Evolutionary conservation across 345 rosid genomes (phyloP).

Genomic region (Lumnitzera littorea): DNA sequence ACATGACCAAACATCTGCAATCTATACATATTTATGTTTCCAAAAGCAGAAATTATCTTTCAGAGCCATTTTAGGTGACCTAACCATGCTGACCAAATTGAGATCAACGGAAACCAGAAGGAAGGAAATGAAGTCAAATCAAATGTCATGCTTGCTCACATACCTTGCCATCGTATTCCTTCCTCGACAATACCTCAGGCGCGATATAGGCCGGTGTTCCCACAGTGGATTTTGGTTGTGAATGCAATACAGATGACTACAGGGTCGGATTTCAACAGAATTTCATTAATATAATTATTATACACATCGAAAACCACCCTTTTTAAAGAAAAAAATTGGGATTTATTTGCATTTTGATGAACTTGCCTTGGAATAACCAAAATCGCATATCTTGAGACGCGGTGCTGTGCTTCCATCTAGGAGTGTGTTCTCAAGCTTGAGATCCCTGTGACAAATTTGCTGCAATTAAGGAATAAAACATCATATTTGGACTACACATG

Average conservation of each 20-base stretch:
- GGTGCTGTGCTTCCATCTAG: constrained; percentile 7
- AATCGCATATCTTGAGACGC: constrained; percentile 5
- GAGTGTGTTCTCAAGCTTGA: constrained; percentile 8
- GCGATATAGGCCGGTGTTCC: constrained; percentile 12
- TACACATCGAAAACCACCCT: not conserved
- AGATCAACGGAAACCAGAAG: too few relatives aligned
- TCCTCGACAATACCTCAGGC: constrained; percentile 6
- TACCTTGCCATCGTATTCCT: constrained; percentile 12
- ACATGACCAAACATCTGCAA: constrained; percentile 13
- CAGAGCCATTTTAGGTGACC: too few relatives aligned
- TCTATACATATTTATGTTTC: not conserved
- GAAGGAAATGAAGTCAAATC: too few relatives aligned
- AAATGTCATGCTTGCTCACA: not conserved
- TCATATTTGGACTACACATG: not conserved
- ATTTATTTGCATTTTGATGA: too few relatives aligned
- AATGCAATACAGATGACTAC: constrained; percentile 10
- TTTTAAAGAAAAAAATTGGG: not conserved
- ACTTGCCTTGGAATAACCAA: constrained; percentile 7
- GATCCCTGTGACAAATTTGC: constrained; percentile 10
- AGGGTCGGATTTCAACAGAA: not conserved
- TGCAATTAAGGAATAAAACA: not conserved
- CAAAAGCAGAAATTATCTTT: too few relatives aligned
- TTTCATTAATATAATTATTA: too few relatives aligned
- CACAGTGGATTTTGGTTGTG: constrained; percentile 10
- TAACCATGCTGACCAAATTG: too few relatives aligned